A percentile compares a stretch with the other conserved stretches of the same genome.
Evolutionary conservation across 306 rosid genomes (phyloP).

Genomic region (Herpetospermum pedunculosum): DNA sequence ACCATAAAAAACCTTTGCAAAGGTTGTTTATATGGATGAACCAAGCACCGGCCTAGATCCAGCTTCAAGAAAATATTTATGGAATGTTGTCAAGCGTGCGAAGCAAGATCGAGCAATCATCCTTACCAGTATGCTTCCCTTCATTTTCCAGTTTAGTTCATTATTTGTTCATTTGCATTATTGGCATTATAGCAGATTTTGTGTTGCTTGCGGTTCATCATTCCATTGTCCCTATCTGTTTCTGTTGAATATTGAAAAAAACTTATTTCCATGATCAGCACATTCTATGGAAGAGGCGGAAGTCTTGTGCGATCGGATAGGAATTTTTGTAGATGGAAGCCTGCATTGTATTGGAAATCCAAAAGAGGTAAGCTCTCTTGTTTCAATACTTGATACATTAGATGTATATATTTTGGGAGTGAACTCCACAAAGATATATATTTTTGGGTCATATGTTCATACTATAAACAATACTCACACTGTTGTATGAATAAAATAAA

Average conservation of each 20-base stretch:
- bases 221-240: not conserved
- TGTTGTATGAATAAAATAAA: too few relatives aligned
- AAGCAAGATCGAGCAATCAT: constrained; percentile 78
- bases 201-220: not conserved
- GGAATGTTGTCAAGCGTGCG: constrained; percentile 75
- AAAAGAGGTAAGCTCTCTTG: constrained; percentile 58
- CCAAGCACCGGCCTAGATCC: constrained; percentile 87
- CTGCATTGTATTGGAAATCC: constrained; percentile 90
- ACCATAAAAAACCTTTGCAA: not conserved
- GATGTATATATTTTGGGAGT: not conserved
- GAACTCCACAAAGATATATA: too few relatives aligned
- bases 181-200: not conserved
- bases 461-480: too few relatives aligned
- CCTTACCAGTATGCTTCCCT: constrained; percentile 52
- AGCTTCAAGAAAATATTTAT: constrained; percentile 69
- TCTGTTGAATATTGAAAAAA: not conserved
- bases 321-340: constrained; percentile 74
- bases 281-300: constrained; percentile 98
- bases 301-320: constrained; percentile 67
- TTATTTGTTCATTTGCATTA: not conserved
- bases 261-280: constrained; percentile 28
- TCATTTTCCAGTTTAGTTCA: not conserved
- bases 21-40: constrained; percentile 97
- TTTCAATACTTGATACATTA: too few relatives aligned
- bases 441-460: too few relatives aligned